These are phyloP conservation scores for Penicillium alfredii DNA, from an alignment of 495 filamentous ascomycete species.

Conservation along the genomic window DNA sequence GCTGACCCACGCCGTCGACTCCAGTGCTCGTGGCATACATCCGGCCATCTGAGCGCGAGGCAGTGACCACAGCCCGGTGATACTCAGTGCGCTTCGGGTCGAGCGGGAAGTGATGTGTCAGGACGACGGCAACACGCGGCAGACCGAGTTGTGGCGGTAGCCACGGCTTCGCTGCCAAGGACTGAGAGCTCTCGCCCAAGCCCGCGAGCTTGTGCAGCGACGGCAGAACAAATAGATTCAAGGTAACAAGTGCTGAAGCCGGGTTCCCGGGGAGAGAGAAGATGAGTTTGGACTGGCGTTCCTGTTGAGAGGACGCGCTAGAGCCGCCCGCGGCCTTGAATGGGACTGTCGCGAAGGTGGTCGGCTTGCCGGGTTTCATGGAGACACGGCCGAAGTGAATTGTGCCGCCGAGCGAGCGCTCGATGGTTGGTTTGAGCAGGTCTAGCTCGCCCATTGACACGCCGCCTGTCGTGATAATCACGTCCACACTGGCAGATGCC, in stretches of 20 bases:
- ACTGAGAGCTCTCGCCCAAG: slow-evolving; percentile 28
- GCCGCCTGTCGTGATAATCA: slow-evolving; percentile 88
- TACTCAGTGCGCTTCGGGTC: slow-evolving; percentile 80
- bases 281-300: slow-evolving; percentile 59
- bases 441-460: slow-evolving; percentile 99
- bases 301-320: slow-evolving; percentile 35
- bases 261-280: slow-evolving; percentile 96
- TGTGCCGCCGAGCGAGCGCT: slow-evolving; percentile 80
- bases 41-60: slow-evolving; percentile 55
- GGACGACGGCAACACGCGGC: slow-evolving; percentile 60
- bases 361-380: slow-evolving; percentile 98
- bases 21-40: slow-evolving; percentile 81
- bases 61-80: slow-evolving; percentile 66
- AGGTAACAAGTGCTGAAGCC: slow-evolving; percentile 84
- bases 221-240: slow-evolving; percentile 90
- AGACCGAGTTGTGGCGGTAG: slow-evolving; percentile 50
- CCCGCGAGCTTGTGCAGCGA: slow-evolving; percentile 65
- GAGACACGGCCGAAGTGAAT: slow-evolving; percentile 95
- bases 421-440: slow-evolving; percentile 93
- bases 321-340: slow-evolving; percentile 35
- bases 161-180: slow-evolving; percentile 15
- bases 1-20: slow-evolving; percentile 53
- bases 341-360: slow-evolving; percentile 88
- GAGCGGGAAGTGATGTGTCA: slow-evolving; percentile 64
- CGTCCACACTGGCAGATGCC: slow-evolving; percentile 49